A percentile compares a stretch with the other conserved stretches of the same genome.
Evolutionary conservation across 495 filamentous ascomycete species (phyloP).

Genomic region (Margaritispora aquatica): DNA sequence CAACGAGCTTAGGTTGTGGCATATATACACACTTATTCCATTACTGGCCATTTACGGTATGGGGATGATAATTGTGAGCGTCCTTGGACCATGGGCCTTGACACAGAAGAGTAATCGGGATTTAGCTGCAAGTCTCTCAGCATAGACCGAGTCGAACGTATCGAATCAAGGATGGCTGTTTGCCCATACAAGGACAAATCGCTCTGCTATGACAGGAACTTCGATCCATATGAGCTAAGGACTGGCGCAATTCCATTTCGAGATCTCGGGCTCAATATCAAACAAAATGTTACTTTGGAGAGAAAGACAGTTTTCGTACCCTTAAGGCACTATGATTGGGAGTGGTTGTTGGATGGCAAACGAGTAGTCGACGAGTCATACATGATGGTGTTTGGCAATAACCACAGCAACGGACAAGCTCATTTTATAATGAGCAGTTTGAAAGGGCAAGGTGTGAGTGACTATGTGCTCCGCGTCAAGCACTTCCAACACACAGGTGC

Average conservation of each 20-base stretch:
- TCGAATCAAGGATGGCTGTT: background rate
- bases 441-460: slow-evolving; percentile 1
- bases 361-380: background rate
- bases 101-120: slow-evolving; percentile 1
- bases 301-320: background rate
- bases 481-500: background rate
- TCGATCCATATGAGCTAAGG: background rate
- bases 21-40: background rate
- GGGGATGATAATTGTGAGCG: background rate
- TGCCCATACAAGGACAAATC: slow-evolving; percentile 1
- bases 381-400: background rate
- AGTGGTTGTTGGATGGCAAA: background rate
- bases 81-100: slow-evolving; percentile 1
- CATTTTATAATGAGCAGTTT: background rate
- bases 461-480: slow-evolving; percentile 1
- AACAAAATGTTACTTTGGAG: slow-evolving; percentile 1
- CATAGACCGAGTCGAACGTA: background rate
- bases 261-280: slow-evolving; percentile 4
- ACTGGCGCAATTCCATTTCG: background rate
- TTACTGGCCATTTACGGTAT: background rate
- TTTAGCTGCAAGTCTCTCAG: background rate
- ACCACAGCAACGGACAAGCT: background rate
- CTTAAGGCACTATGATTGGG: background rate
- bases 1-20: background rate
- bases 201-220: background rate